A percentile compares a stretch with the other conserved stretches of the same genome.
phyloP scores from a whole-genome alignment of 352 stramenopile genomes.

The Phytophthora vignae region DNA sequence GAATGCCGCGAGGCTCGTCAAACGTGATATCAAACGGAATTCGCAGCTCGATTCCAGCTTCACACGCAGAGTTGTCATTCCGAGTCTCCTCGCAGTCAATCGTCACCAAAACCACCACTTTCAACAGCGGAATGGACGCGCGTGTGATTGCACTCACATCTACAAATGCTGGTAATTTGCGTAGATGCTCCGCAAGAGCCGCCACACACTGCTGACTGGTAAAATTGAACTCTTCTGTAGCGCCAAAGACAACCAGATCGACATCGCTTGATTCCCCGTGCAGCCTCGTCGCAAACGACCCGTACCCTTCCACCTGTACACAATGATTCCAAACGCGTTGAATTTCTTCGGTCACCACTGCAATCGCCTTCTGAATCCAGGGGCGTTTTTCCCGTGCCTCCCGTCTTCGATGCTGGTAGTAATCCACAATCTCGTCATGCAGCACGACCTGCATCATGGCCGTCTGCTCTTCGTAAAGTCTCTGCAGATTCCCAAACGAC shows the following conservation, averaged over 20 bases:
- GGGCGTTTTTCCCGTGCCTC: conserved; percentile 44
- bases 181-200: conserved; percentile 38
- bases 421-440: conserved; percentile 80
- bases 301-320: conserved; percentile 71
- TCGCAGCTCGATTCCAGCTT: conserved; percentile 23
- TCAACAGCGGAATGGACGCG: conserved; percentile 80
- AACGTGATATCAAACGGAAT: conserved; percentile 90
- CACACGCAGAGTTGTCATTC: neutral
- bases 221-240: conserved; percentile 51
- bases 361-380: conserved; percentile 66
- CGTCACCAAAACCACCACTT: conserved; percentile 65
- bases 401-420: conserved; percentile 55
- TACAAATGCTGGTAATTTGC: conserved; percentile 37
- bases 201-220: conserved; percentile 69
- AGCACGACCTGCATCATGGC: conserved; percentile 80
- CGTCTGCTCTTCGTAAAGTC: conserved; percentile 85
- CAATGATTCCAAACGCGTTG: conserved; percentile 54
- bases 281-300: conserved; percentile 77
- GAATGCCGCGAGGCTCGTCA: conserved; percentile 61
- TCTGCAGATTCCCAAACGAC: conserved; percentile 74
- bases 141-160: conserved; percentile 79
- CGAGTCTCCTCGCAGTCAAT: conserved; percentile 12
- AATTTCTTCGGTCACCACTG: conserved; percentile 54
- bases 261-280: conserved; percentile 76
- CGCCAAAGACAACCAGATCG: conserved; percentile 83